Evolutionary conservation across 2,329 filamentous ascomycete species (phyloP), one percentile per base, ranked within the genome.

Genomic region (Fusarium decemcellulare): DNA sequence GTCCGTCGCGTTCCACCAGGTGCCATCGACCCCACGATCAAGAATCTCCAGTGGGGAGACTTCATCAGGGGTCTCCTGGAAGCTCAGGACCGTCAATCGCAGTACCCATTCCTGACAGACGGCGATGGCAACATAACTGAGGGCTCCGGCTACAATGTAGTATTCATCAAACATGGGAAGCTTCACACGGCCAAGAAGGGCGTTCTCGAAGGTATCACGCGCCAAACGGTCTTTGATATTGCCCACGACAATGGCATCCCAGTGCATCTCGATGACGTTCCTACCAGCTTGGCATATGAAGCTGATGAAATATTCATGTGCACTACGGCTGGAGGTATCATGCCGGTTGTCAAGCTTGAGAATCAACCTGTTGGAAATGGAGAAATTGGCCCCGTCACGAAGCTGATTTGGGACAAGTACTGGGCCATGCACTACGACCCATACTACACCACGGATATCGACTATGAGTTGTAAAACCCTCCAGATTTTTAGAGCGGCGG

Each of bases 271-370:
- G 44, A 48, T 10, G 44, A 48, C 2, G 44, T 34, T 11, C 44
- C 29, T 29, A 48, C 44, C 3, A 48, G 44, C 10, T 14, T 48
- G 29, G 44, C 44, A 30, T 48, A 32, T 32, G 44, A 48, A 2
- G 44, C 44, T 2, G 44, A 48, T 18, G 44, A 48, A 29, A 34
- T 48, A 5, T 48, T 48, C 44, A 48, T 48, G 44, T 48, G 44
- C 11, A 48, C 44, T n/a, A 48, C 44, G 8, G 44, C 44, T 11
- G 44, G 44, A 4, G 44, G 46, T 14, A 29, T 48, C 15, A 48
- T 34, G 46, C 46, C 46, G 16, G 14, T 48, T 8, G 32, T 30
- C 0, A 48, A 48, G 46, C 27, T 48, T 2, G 46, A 48, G 46
- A 29, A 29, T n/a, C 30, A 8, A 10, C 1, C 46, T 18, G 46